Base-by-base conservation (phyloP, 164 flowering plant genomes). In the Sedum album region DNA sequence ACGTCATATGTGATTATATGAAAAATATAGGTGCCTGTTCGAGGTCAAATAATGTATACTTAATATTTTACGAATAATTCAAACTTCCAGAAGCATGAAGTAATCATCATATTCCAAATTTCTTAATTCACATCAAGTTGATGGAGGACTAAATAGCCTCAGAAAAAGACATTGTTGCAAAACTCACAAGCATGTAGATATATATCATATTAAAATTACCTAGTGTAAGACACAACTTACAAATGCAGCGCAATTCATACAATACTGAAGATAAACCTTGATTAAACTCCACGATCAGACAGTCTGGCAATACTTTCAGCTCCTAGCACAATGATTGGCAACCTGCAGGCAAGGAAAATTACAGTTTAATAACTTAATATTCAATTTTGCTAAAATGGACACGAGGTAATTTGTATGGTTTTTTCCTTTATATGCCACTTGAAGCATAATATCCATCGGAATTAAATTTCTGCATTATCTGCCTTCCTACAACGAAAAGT, bases 11-110 rank as follows among this genome's bases (percentile, higher is more conserved):
- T 57, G 20, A 9, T 57, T 5, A 14, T 28, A 28, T 28, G n/a
- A 57, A 57, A 10, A 2, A 57, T 28, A 57, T 26, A 33, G 33
- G 31, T 26, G 62, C 31, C 15, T 28, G 20, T 57, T 57, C 62
- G 28, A 21, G 28, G 26, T 53, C 60, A 53, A 53, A 21, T 8
- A 23, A 21, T 25, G 8, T 18, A 6, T 8, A 23, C 33, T 14
- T 26, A 26, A 57, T 13, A 57, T 57, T 7, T 30, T 11, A 28
- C 14, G 62, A 57, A 28, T 57, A 28, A 28, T 57, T 57, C 62
- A 30, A 28, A 28, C 62, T 26, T 57, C 62, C 33, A 57, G 62
- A 57, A 55, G 18, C 62, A 57, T 57, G 62, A 57, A 57, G 62
- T 4, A 28, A 28, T 57, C 33, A 15, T 5, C 33, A 57, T 28